Percentiles rank a stretch among this genome's conserved stretches.
phyloP scores from a whole-genome alignment of 2,329 filamentous ascomycete genomes.

The Leptoxyphium fumago region DNA sequence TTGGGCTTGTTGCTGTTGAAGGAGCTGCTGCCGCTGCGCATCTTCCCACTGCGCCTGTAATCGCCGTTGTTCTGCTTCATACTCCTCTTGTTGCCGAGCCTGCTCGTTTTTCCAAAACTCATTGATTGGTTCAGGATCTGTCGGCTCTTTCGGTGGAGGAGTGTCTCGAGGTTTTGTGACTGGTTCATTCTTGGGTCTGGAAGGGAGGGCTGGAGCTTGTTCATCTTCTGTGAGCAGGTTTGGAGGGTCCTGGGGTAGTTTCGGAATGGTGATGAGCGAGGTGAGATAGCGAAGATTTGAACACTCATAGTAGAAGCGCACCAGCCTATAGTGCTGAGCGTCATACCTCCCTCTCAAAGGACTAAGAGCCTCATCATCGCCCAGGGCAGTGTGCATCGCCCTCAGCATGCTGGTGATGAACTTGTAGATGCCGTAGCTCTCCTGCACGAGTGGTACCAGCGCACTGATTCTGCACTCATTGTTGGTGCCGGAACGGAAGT shows the following conservation, averaged over 20 bases:
- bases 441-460: slow-evolving; percentile 81
- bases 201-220: slow-evolving; percentile 66
- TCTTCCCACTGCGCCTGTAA: slow-evolving; percentile 77
- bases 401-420: slow-evolving; percentile 99
- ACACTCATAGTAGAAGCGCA: slow-evolving; percentile 98
- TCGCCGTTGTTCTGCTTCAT: slow-evolving; percentile 82
- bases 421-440: slow-evolving; percentile 99
- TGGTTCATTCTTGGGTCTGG: slow-evolving; percentile 50
- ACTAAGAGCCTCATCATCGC: slow-evolving; percentile 82
- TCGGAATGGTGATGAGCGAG: slow-evolving; percentile 88
- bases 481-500: slow-evolving; percentile 80
- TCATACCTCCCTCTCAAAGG: slow-evolving; percentile 81
- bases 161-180: slow-evolving; percentile 57
- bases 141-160: slow-evolving; percentile 48
- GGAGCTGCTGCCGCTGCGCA: slow-evolving; percentile 65
- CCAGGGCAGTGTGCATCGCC: slow-evolving; percentile 83
- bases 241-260: slow-evolving; percentile 84
- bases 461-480: slow-evolving; percentile 96
- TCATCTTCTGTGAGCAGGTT: slow-evolving; percentile 70
- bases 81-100: slow-evolving; percentile 81
- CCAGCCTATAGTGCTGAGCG: slow-evolving; percentile 87
- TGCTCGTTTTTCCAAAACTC: slow-evolving; percentile 97
- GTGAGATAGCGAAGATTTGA: slow-evolving; percentile 95
- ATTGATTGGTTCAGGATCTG: slow-evolving; percentile 86
- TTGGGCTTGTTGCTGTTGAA: slow-evolving; percentile 72